These are phyloP conservation scores for Mallotus repandus DNA, from an alignment of 441 rosid genomes.

Conservation along the genomic window DNA sequence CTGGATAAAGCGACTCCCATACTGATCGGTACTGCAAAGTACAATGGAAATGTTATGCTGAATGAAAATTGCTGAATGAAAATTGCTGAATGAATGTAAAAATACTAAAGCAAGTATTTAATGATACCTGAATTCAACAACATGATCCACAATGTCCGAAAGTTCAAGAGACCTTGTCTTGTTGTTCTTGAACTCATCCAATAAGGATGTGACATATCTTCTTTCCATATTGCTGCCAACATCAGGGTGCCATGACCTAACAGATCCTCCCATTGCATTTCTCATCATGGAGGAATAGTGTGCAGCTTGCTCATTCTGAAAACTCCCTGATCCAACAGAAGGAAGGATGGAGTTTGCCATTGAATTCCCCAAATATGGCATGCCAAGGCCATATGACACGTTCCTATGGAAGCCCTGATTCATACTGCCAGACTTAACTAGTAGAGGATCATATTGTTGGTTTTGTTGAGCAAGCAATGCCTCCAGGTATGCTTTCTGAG, in stretches of 20 bases:
- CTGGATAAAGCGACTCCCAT: conserved; percentile 95
- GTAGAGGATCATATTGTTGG: conserved; percentile 54
- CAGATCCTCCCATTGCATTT: conserved; percentile 52
- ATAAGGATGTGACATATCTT: conserved; percentile 48
- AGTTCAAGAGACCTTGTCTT: conserved; percentile 72
- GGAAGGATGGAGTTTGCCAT: conserved; percentile 50
- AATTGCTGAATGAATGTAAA: conserved; percentile 14
- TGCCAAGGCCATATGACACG: conserved; percentile 51
- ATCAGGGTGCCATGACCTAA: conserved; percentile 55
- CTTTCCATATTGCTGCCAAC: conserved; percentile 48
- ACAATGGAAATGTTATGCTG: conserved; percentile 15
- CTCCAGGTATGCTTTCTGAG: conserved; percentile 59
- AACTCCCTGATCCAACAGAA: conserved; percentile 54
- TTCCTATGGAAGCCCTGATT: conserved; percentile 50
- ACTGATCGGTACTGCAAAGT: conserved; percentile 79
- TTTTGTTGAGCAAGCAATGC: conserved; percentile 70
- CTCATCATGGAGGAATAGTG: conserved; percentile 56
- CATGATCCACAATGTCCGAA: conserved; percentile 65
- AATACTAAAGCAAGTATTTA: conserved; percentile 18
- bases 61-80: conserved; percentile 9
- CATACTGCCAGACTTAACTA: conserved; percentile 49
- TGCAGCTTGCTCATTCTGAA: conserved; percentile 52
- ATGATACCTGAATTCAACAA: conserved; percentile 80
- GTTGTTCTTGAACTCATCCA: conserved; percentile 83
- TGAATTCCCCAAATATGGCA: conserved; percentile 47